These are phyloP conservation scores for Ceratocystis destructans DNA, from an alignment of 2,329 filamentous ascomycete genomes.

Conservation along the genomic window DNA sequence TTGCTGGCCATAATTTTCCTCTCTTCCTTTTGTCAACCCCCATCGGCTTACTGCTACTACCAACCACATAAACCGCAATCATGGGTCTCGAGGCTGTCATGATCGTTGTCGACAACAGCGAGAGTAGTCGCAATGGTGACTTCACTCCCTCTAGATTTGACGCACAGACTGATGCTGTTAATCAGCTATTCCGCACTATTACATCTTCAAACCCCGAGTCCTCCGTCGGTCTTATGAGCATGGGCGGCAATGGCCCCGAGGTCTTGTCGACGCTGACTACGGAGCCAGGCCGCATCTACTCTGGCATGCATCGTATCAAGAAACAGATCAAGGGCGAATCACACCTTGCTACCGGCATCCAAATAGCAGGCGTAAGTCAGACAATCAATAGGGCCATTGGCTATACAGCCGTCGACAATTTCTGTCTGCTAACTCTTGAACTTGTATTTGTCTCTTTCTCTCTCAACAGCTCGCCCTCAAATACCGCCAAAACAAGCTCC, in stretches of 20 bases:
- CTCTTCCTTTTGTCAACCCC: neutral
- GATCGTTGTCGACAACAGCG: constrained; percentile 99
- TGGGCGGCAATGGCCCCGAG: constrained; percentile 95
- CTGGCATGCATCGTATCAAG: constrained; percentile 77
- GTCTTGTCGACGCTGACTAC: constrained; percentile 92
- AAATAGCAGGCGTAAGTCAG: constrained; percentile 72
- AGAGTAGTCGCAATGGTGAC: constrained; percentile 95
- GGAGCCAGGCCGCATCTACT: constrained; percentile 89
- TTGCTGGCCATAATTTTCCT: neutral
- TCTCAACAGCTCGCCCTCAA: constrained; percentile 70
- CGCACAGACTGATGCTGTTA: constrained; percentile 88
- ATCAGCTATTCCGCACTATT: constrained; percentile 89
- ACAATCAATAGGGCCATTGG: neutral
- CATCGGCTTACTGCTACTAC: constrained; percentile 8
- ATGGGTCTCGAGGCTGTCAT: constrained; percentile 99
- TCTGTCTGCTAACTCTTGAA: constrained; percentile 21
- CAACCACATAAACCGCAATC: constrained; percentile 35
- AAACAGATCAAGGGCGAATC: constrained; percentile 80
- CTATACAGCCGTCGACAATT: constrained; percentile 16
- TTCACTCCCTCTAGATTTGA: constrained; percentile 85
- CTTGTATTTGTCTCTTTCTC: neutral
- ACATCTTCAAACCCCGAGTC: constrained; percentile 93
- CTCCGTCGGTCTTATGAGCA: constrained; percentile 94
- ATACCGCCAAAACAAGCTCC: constrained; percentile 94
- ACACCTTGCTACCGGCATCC: constrained; percentile 85